Conservation (phyloP, 1,139 yeast species). For the Schwanniomyces etchellsii region DNA sequence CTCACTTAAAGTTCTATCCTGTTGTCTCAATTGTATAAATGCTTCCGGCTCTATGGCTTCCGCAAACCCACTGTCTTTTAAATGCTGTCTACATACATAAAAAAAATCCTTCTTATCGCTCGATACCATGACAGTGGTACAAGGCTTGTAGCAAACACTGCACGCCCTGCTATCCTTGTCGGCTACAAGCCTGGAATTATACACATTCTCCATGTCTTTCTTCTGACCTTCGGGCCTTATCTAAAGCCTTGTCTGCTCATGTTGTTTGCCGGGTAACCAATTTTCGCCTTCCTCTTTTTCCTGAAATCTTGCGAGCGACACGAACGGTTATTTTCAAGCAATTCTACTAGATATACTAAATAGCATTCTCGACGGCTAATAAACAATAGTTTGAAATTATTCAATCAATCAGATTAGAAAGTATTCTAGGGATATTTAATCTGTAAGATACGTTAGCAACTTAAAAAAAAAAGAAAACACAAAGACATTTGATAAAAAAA, state of each 20-base stretch:
- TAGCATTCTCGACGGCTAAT: not conserved
- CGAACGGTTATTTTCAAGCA: constrained; percentile 4
- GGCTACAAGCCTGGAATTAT: constrained; percentile 53
- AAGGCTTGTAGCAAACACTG: constrained; percentile 61
- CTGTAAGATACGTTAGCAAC: constrained; percentile 2
- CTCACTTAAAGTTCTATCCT: constrained; percentile 1
- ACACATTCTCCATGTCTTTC: constrained; percentile 41
- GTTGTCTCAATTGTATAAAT: constrained; percentile 31
- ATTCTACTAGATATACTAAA: not conserved
- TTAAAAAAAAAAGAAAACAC: not conserved
- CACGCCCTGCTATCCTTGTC: constrained; percentile 54
- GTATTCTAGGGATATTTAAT: constrained; percentile 1
- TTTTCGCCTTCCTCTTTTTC: constrained; percentile 2
- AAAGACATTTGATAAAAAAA: not conserved
- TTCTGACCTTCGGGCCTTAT: constrained; percentile 1
- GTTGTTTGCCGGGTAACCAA: constrained; percentile 4
- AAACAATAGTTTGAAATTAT: not conserved
- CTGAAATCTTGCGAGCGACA: constrained; percentile 5
- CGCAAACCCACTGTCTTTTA: constrained; percentile 60
- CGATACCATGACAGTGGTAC: constrained; percentile 55
- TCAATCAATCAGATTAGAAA: constrained; percentile 5
- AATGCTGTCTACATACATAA: constrained; percentile 62
- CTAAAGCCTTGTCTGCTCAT: not conserved
- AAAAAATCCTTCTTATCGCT: constrained; percentile 54
- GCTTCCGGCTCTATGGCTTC: constrained; percentile 42